Evolutionary conservation across 768 basidiomycete species (phyloP), one percentile per base, ranked within the genome.

Genomic region (Rhodosporidiobolus sp.): DNA sequence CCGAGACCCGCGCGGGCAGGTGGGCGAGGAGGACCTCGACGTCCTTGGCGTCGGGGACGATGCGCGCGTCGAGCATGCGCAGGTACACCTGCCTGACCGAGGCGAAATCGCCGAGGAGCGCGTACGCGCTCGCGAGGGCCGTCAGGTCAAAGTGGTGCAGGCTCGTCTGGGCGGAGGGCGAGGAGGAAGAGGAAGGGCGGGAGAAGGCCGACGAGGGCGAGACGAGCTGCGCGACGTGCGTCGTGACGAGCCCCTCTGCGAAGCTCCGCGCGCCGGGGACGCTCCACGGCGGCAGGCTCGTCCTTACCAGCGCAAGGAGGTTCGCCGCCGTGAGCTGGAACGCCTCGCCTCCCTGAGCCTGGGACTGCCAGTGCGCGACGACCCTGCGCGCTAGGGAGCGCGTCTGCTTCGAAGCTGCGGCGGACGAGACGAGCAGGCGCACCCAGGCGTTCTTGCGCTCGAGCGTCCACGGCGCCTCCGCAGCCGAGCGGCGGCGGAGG

Each of bases 71-170:
- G 22, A 74, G 43, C 35, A 69, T 0, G 19, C 57, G 46, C 35
- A 56, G 34, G 52, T 67, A 70, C 10, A 74, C 65, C 34, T 74
- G 73, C 9, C 35, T 68, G 34, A 65, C 64, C 5, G 30, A 35
- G 10, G 26, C 26, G 12, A 2, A 9, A 52, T 74, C 73, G 11
- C 60, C 48, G 12, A 69, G 46, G 16, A 74, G 46, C 6, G 32
- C n/a, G 24, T 63, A 74, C 30, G 60, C 52, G 32, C 63, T 60
- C 12, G 68, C 73, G 17, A 74, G 50, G 12, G 73, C 66, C 19
- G 73, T 70, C n/a, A 74, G 28, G 52, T 69, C 73, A 56, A 34
- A 74, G 49, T 69, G 68, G n/a, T 24, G n/a, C 55, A 65, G 35
- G 22, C 30, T 3, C 3, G 30, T 28, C 7, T 2, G 12, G 22